Conservation (phyloP, 352 stramenopile genomes). For the Paralagenidium karlingii region DNA sequence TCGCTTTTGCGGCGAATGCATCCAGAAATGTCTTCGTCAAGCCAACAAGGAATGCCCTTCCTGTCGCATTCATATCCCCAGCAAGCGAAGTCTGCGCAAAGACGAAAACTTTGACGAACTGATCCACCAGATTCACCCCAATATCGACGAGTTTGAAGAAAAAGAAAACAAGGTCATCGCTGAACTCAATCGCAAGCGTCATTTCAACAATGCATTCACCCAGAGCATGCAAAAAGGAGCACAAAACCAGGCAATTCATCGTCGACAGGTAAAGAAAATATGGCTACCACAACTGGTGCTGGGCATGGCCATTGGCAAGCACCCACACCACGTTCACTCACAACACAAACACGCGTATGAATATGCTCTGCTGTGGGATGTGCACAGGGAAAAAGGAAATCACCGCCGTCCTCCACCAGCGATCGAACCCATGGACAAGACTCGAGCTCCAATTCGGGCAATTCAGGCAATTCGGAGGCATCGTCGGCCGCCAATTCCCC, state of each 20-base stretch:
- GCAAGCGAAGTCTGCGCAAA: conserved; percentile 62
- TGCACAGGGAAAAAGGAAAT: too few species aligned
- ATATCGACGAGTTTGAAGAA: conserved; percentile 64
- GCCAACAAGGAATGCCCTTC: conserved; percentile 82
- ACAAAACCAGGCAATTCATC: conserved; percentile 45
- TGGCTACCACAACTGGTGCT: too few species aligned
- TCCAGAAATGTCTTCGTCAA: conserved; percentile 74
- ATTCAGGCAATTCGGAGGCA: too few species aligned
- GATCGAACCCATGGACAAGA: too few species aligned
- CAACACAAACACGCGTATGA: too few species aligned
- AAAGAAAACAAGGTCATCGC: conserved; percentile 75
- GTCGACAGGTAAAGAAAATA: too few species aligned
- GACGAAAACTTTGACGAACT: conserved; percentile 82
- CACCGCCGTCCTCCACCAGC: too few species aligned
- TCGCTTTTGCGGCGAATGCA: conserved; percentile 85
- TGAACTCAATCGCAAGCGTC: conserved; percentile 57
- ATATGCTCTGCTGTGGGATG: too few species aligned
- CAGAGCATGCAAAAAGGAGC: conserved; percentile 62
- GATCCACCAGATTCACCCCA: conserved; percentile 76
- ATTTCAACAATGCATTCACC: conserved; percentile 76
- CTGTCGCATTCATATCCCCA: conserved; percentile 85
- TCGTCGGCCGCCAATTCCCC: too few species aligned
- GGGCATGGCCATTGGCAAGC: too few species aligned
- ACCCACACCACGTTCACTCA: too few species aligned
- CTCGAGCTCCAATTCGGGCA: too few species aligned